Percentiles rank a stretch among this genome's conserved stretches.
phyloP scores from a whole-genome alignment of 1,139 yeast genomes.

The Sugiyamaella japonica region DNA sequence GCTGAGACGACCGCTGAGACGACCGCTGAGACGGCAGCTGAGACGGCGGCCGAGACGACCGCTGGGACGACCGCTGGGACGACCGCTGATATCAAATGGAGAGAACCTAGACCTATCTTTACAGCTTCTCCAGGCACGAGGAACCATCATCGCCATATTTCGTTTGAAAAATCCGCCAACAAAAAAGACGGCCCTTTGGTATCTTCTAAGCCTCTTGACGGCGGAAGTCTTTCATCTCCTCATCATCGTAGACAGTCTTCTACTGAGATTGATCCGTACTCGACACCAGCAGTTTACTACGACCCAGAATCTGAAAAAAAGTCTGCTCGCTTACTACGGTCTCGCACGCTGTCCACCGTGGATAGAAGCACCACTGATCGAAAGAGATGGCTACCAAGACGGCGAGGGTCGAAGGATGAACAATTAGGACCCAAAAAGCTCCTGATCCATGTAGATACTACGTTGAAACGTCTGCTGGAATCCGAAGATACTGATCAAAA shows the following conservation, averaged over 20 bases:
- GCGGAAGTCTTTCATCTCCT: not conserved
- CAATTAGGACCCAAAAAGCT: conserved; percentile 53
- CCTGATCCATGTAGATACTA: conserved; percentile 73
- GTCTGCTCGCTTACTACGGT: conserved; percentile 28
- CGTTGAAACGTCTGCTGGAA: conserved; percentile 65
- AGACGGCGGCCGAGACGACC: not conserved
- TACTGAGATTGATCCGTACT: conserved; percentile 54
- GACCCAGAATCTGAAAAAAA: conserved; percentile 52
- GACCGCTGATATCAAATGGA: not conserved
- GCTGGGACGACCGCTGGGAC: not conserved
- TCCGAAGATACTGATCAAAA: conserved; percentile 87
- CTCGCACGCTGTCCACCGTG: conserved; percentile 34
- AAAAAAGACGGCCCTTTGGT: conserved; percentile 1
- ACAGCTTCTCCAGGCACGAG: not conserved
- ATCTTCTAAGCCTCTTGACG: not conserved
- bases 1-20: not conserved
- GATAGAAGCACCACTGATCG: conserved; percentile 17
- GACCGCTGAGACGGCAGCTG: too few relatives aligned
- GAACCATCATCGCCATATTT: conserved; percentile 11
- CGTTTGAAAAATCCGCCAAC: conserved; percentile 7
- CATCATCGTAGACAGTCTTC: conserved; percentile 18
- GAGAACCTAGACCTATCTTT: not conserved
- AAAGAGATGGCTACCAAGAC: conserved; percentile 23
- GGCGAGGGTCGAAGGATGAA: conserved; percentile 74
- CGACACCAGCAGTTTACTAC: conserved; percentile 67